These are phyloP conservation scores for Quercus gilva DNA, from an alignment of 306 rosid species.

Conservation along the genomic window DNA sequence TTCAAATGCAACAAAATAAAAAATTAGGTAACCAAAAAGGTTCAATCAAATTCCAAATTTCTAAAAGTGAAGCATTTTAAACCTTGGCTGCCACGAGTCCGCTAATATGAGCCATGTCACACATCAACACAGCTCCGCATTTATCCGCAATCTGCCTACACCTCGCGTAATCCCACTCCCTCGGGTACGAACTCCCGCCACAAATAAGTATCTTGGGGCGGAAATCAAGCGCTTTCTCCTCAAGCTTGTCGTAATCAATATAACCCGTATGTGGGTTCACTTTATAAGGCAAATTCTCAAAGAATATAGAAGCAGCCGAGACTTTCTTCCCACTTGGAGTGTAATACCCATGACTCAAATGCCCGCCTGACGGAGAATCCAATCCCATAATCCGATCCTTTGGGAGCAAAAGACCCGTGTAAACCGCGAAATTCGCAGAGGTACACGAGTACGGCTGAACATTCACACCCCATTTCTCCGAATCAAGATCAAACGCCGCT, in stretches of 20 bases:
- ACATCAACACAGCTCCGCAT: slow-evolving; percentile 80
- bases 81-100: slow-evolving; percentile 92
- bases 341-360: slow-evolving; percentile 84
- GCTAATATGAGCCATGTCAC: slow-evolving; percentile 92
- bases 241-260: slow-evolving; percentile 77
- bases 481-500: slow-evolving; percentile 61
- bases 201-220: slow-evolving; percentile 83
- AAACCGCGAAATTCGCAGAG: slow-evolving; percentile 83
- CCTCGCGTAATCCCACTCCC: slow-evolving; percentile 80
- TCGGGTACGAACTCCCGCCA: slow-evolving; percentile 85
- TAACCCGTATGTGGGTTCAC: slow-evolving; percentile 72
- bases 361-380: slow-evolving; percentile 90
- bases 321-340: slow-evolving; percentile 71
- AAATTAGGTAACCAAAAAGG: not conserved
- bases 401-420: slow-evolving; percentile 66
- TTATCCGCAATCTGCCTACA: slow-evolving; percentile 74
- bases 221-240: slow-evolving; percentile 76
- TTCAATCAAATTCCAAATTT: not conserved
- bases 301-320: slow-evolving; percentile 70
- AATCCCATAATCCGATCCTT: slow-evolving; percentile 84
- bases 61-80: not conserved
- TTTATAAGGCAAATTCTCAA: slow-evolving; percentile 70
- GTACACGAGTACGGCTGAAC: slow-evolving; percentile 90
- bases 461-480: slow-evolving; percentile 82
- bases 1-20: not conserved